Conservation (phyloP, 805 yeast genomes). For the Debaryomyces maramus region DNA sequence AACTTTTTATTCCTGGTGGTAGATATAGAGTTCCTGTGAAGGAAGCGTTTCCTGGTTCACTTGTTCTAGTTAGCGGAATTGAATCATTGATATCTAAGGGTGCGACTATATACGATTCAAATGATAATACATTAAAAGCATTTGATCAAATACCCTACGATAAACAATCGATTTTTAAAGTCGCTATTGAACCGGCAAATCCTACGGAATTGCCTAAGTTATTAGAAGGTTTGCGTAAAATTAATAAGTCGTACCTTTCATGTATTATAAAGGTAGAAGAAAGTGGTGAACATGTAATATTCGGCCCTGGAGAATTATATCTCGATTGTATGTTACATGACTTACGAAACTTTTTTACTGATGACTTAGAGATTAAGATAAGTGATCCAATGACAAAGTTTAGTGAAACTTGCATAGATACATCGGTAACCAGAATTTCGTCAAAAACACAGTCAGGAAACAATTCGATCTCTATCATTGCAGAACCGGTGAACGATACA, state of each 20-base stretch:
- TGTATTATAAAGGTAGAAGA: constrained; percentile 74
- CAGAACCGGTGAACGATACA: constrained; percentile 65
- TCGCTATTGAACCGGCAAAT: constrained; percentile 77
- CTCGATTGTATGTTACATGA: constrained; percentile 83
- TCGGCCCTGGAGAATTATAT: constrained; percentile 86
- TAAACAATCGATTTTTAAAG: constrained; percentile 63
- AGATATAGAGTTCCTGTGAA: constrained; percentile 61
- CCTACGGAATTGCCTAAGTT: constrained; percentile 80
- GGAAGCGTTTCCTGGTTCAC: constrained; percentile 61
- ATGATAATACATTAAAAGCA: constrained; percentile 14
- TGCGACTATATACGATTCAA: constrained; percentile 52
- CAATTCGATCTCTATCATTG: constrained; percentile 63
- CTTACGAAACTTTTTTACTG: constrained; percentile 59
- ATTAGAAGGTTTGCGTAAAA: constrained; percentile 63
- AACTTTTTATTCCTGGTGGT: constrained; percentile 61
- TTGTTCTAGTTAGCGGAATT: constrained; percentile 67
- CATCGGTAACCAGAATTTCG: constrained; percentile 67
- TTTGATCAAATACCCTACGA: constrained; percentile 47
- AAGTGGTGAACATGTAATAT: constrained; percentile 79
- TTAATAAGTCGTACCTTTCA: constrained; percentile 65
- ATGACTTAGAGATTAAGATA: constrained; percentile 68
- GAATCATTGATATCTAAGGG: constrained; percentile 55
- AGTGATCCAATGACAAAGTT: constrained; percentile 83
- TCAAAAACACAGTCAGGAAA: constrained; percentile 55
- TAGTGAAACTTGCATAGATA: constrained; percentile 69